Conservation (phyloP, 768 basidiomycete genomes). For the Dictyophora rubrovolvata region DNA sequence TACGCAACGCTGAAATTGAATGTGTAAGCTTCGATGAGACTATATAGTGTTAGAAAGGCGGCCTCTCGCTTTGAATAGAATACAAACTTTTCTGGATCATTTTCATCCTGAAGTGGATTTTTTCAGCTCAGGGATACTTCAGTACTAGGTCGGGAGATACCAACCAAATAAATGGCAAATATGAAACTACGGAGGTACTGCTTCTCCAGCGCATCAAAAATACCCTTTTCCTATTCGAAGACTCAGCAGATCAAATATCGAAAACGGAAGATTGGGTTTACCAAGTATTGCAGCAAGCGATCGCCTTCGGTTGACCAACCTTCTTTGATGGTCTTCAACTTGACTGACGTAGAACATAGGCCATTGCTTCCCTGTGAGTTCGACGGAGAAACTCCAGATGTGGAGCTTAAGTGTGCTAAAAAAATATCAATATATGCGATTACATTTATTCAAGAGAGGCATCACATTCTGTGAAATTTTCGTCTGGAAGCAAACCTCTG, state of each 20-base stretch:
- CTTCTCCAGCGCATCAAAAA: conserved; percentile 78
- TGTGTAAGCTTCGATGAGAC: conserved; percentile 81
- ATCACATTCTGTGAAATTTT: conserved; percentile 11
- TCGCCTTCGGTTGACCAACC: conserved; percentile 80
- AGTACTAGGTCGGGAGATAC: conserved; percentile 15
- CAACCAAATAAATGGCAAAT: conserved; percentile 74
- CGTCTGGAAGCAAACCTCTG: conserved; percentile 15
- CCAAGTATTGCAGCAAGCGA: conserved; percentile 71
- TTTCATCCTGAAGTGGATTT: conserved; percentile 46
- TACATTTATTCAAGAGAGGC: background rate
- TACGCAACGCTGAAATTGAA: conserved; percentile 51
- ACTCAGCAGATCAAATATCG: conserved; percentile 1
- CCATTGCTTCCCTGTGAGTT: conserved; percentile 18
- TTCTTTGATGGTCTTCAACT: conserved; percentile 62
- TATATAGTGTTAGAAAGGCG: conserved; percentile 18
- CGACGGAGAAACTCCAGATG: conserved; percentile 24
- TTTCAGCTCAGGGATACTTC: background rate
- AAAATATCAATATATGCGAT: background rate
- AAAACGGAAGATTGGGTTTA: conserved; percentile 19
- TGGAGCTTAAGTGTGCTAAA: conserved; percentile 2
- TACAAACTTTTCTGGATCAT: conserved; percentile 72
- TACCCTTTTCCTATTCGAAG: conserved; percentile 62
- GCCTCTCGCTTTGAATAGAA: background rate
- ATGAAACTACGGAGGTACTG: conserved; percentile 79
- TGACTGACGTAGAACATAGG: conserved; percentile 21